Base-by-base conservation (phyloP, 2,329 filamentous ascomycete genomes). In the Lecanicillium sp. region DNA sequence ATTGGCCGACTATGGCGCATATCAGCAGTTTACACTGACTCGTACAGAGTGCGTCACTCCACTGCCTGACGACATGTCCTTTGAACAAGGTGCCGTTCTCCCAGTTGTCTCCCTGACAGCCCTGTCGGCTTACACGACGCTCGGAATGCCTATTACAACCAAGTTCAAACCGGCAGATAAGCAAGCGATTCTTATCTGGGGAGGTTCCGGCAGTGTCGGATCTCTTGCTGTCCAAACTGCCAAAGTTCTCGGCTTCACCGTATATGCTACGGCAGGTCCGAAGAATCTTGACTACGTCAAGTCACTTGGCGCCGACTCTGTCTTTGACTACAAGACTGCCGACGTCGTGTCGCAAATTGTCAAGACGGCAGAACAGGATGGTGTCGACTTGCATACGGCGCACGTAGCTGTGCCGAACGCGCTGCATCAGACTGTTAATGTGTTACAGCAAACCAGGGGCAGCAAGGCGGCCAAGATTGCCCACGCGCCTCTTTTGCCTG, bases 251-350 rank as follows among this genome's bases (percentile, higher is more conserved):
- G 56, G 58, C 9, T 58, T 58, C 40, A 48, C 50, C 1, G 57
- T 60, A 29, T 39, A 59, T 28, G 56, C 56, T 4, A 63, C 58
- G 11, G 50, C 57, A 2, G 59, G 56, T 3, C 45, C 51, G 0
- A 43, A 45, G 20, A 53, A 62, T 41, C 38, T 42, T n/a, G 29
- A 16, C 29, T 16, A 31, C 13, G 29, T 16, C 7, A n/a, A 7
- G 6, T 6, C 7, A 7, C 29, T 31, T n/a, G 29, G 29, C 29
- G 29, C 29, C 6, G 29, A 7, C 7, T 7, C 29, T 8, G 29
- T 16, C 13, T 16, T 16, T n/a, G 29, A 31, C 29, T 8, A 16
- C 29, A 31, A 31, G 29, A n/a, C 6, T 11, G 7, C 22, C 22
- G 22, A 25, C 22, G 22, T 25, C 22, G 22, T 25, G 6, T 25